phyloP scores from a whole-genome alignment of 1,139 yeast genomes.

The Suhomyces anneliseae region DNA sequence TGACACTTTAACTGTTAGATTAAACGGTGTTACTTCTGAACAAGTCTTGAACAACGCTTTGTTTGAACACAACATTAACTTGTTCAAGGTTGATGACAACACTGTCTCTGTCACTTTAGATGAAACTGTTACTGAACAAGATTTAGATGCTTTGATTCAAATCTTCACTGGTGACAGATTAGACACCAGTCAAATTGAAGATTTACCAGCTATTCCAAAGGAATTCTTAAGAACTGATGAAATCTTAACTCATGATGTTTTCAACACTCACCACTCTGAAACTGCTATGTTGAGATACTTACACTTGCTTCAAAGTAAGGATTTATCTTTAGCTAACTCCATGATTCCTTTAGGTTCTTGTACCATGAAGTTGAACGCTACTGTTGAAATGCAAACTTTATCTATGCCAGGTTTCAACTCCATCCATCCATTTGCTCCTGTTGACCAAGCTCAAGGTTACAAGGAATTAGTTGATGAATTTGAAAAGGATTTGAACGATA shows the following conservation, averaged over 20 bases:
- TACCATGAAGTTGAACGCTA: slow-evolving; percentile 95
- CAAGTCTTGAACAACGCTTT: slow-evolving; percentile 60
- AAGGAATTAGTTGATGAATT: slow-evolving; percentile 70
- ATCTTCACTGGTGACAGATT: slow-evolving; percentile 50
- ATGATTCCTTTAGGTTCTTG: slow-evolving; percentile 98
- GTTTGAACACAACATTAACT: slow-evolving; percentile 63
- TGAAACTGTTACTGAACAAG: slow-evolving; percentile 74
- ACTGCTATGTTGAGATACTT: slow-evolving; percentile 92
- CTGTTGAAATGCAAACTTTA: slow-evolving; percentile 91
- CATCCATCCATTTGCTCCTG: slow-evolving; percentile 91
- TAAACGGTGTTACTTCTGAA: slow-evolving; percentile 53
- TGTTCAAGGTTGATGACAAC: slow-evolving; percentile 63
- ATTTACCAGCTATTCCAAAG: slow-evolving; percentile 54
- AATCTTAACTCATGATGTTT: slow-evolving; percentile 72
- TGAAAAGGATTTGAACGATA: slow-evolving; percentile 82
- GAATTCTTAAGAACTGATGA: slow-evolving; percentile 60
- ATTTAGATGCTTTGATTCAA: slow-evolving; percentile 56
- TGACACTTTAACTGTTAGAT: slow-evolving; percentile 78
- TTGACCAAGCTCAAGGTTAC: slow-evolving; percentile 84
- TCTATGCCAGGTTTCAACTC: slow-evolving; percentile 91
- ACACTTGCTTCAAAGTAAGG: slow-evolving; percentile 82
- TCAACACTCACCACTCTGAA: slow-evolving; percentile 87
- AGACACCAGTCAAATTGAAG: slow-evolving; percentile 21
- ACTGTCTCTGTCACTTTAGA: slow-evolving; percentile 79
- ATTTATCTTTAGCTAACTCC: slow-evolving; percentile 88